Conservation (phyloP, 108 stramenopile genomes). For the Nitzschia inconspicua region DNA sequence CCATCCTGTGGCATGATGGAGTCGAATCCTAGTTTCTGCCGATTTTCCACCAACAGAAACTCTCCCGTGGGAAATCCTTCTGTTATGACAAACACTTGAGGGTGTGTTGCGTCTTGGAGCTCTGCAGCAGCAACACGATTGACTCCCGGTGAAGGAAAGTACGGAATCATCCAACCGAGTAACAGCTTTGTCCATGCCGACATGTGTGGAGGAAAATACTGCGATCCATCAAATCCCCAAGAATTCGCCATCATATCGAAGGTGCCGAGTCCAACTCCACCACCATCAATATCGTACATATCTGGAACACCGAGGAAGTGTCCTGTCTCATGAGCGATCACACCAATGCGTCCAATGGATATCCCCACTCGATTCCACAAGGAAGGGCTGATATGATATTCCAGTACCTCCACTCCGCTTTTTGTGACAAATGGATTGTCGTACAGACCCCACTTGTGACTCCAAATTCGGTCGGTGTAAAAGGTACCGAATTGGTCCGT, state of each 20-base stretch:
- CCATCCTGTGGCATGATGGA: conserved; percentile 38
- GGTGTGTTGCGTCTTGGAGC: not conserved
- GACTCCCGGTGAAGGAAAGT: conserved; percentile 10
- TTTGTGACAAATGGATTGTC: not conserved
- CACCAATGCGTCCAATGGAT: conserved; percentile 31
- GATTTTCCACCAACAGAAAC: conserved; percentile 67
- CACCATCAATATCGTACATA: conserved; percentile 25
- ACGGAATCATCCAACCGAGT: conserved; percentile 49
- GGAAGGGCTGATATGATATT: conserved; percentile 26
- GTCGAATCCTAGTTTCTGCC: conserved; percentile 44
- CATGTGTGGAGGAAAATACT: conserved; percentile 36
- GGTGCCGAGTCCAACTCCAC: conserved; percentile 29
- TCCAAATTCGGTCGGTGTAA: conserved; percentile 22
- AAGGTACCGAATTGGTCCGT: conserved; percentile 27
- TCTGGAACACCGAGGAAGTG: conserved; percentile 21
- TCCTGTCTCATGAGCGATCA: conserved; percentile 31
- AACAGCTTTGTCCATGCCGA: conserved; percentile 42
- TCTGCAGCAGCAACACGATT: conserved; percentile 17
- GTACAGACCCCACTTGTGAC: conserved; percentile 22
- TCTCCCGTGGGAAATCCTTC: conserved; percentile 43
- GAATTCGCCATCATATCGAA: conserved; percentile 36
- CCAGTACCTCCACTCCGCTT: conserved; percentile 5
- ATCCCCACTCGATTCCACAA: conserved; percentile 20
- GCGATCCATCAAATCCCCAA: conserved; percentile 36
- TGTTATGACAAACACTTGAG: conserved; percentile 19